Evolutionary conservation across 768 basidiomycete genomes (phyloP), one percentile per base, ranked within the genome.

Genomic region (Austroboletus festivus): DNA sequence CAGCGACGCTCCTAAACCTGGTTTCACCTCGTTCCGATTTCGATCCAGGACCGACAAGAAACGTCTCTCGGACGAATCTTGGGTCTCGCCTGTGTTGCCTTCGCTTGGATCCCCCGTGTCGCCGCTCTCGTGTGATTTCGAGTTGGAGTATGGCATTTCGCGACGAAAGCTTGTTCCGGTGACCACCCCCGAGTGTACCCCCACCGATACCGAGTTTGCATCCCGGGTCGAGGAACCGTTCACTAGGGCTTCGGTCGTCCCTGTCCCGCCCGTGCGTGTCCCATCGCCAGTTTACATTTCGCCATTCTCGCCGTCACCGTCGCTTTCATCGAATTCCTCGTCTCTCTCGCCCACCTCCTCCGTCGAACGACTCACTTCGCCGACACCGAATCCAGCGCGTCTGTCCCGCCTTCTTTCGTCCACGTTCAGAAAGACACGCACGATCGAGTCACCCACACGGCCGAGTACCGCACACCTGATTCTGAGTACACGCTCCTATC

Each of bases 21-120:
- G 33, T 26, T 48, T 59, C 24, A 10, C 26, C 16, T 23, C 42
- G 6, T 42, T 57, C 26, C 28, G 44, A 18, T 41, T 48, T 34
- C 33, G 37, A 8, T 20, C 19, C 5, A 47, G 31, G n/a, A 23
- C 51, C 3, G 9, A 18, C 35, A 43, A 48, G 60, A 57, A 41
- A 20, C 58, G 61, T n/a, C 58, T 63, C 19, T 62, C 61, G 1
- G 53, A 62, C 21, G 60, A 62, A 15, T 62, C 60, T 5, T 62
- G 60, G 60, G 60, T 61, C 44, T 56, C 60, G 0, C 60, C 57
- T 0, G 4, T 16, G 4, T 48, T 61, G 18, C 51, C 59, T 5
- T 8, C 20, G 1, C 41, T 45, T 7, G 38, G 16, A 3, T 52
- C 50, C 6, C 45, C 58, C 5, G 54, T 28, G 16, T 47, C 57